Percentiles rank a stretch among this genome's conserved stretches.
phyloP scores from a whole-genome alignment of 139 green algal genomes.

The Nannochloris sp. region DNA sequence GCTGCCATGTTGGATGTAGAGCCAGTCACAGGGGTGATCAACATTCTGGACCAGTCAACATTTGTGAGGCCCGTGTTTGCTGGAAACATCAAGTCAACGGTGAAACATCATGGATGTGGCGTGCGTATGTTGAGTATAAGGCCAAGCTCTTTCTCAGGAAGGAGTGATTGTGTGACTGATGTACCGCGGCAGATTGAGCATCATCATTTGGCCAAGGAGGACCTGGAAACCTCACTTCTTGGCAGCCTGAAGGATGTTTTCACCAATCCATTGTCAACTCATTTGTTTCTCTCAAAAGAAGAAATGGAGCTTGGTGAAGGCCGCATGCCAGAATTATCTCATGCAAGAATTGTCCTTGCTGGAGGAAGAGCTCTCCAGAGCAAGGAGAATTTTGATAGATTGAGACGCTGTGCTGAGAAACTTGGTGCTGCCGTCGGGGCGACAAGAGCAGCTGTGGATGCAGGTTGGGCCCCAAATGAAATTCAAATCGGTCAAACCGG shows the following conservation, averaged over 20 bases:
- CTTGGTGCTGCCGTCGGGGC: conserved; percentile 81
- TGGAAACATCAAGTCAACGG: conserved; percentile 77
- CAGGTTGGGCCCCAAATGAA: conserved; percentile 79
- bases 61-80: conserved; percentile 84
- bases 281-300: no score
- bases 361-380: conserved; percentile 82
- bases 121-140: conserved; percentile 60
- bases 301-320: conserved; percentile 5
- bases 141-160: conserved; percentile 54
- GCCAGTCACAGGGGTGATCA: conserved; percentile 65
- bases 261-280: no score
- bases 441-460: conserved; percentile 82
- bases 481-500: conserved; percentile 93
- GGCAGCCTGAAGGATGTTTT: no score
- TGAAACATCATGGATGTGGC: conserved; percentile 28
- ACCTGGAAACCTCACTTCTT: no score
- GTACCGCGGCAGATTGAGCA: no score
- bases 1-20: conserved; percentile 60
- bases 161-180: conserved; percentile 43
- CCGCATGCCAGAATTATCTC: conserved; percentile 66
- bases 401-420: conserved; percentile 75
- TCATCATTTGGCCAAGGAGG: no score
- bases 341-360: conserved; percentile 57
- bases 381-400: conserved; percentile 67
- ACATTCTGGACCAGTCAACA: conserved; percentile 44